Base-by-base conservation (phyloP, 192 early-diverging fungal species). In the Spinellus fusiger region DNA sequence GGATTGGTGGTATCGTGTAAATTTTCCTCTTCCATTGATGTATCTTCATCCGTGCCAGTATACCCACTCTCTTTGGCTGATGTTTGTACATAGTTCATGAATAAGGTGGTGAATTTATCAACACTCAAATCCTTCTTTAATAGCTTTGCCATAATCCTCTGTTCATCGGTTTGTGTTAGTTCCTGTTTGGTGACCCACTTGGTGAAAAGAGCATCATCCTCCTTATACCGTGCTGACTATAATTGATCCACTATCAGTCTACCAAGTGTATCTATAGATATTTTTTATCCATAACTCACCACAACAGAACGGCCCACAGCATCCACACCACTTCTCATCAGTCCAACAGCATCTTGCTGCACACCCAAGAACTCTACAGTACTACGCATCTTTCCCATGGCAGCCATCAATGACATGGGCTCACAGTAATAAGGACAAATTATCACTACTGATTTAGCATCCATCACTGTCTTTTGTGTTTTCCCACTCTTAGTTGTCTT, bases 391-490 rank as follows among this genome's bases (percentile, higher is more conserved):
- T 62, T 77, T 25, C 69, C 69, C 73, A 80, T 75, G 6, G 79
- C 79, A 2, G 73, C 74, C 63, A 80, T 48, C n/a, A 80, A 59
- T 10, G 79, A 80, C 68, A 80, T 71, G 25, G 79, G 76, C 10
- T 75, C 62, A 22, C 63, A 65, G 26, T 78, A 77, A 58, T 70
- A 80, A 27, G 63, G 71, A 37, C 74, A 76, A 1, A 80, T 48
- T 22, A 66, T 73, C 5, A 80, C 65, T 0, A 72, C 66, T 4
- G 76, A 74, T 57, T 73, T 71, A 1, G 62, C 23, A 20, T 53
- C 52, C 1, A 35, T 31, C 13, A 54, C 34, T 1, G 31, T 25
- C 6, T 65, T 66, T 25, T 16, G 18, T 8, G 16, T 20, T 7
- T 61, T 61, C 9, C 54, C 51, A 6, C 37, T 49, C 25, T 53